Conservation (phyloP, 2,329 filamentous ascomycete species). For the Sarocladium kiliense region DNA sequence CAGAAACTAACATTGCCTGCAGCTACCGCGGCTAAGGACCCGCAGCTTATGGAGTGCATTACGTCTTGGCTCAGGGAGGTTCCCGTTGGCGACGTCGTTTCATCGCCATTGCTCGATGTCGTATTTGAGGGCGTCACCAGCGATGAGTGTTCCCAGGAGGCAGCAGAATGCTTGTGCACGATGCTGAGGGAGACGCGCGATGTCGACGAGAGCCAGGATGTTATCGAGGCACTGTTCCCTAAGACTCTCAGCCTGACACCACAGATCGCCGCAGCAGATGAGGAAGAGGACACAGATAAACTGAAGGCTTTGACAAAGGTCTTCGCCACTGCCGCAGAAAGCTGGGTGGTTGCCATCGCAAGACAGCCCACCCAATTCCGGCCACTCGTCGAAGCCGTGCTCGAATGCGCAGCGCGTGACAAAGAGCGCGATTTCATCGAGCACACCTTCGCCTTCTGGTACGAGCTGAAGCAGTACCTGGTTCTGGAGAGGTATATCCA, state of each 20-base stretch:
- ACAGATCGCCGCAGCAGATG: constrained; percentile 68
- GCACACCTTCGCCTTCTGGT: constrained; percentile 96
- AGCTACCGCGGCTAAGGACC: constrained; percentile 78
- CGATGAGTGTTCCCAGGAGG: constrained; percentile 76
- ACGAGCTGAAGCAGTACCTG: constrained; percentile 94
- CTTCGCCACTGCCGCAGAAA: constrained; percentile 87
- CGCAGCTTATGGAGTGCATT: constrained; percentile 88
- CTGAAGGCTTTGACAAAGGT: constrained; percentile 87
- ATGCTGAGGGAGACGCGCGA: constrained; percentile 90
- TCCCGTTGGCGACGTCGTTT: constrained; percentile 74
- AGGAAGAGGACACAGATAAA: constrained; percentile 76
- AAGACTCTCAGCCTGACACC: constrained; percentile 71
- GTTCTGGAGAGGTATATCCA: constrained; percentile 85
- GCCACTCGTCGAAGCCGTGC: constrained; percentile 77
- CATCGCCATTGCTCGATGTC: constrained; percentile 76
- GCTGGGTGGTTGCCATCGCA: constrained; percentile 90
- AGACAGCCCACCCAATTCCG: constrained; percentile 78
- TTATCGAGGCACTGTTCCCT: constrained; percentile 79
- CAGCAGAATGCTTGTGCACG: constrained; percentile 86
- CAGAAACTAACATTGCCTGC: constrained; percentile 16
- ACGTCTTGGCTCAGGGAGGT: constrained; percentile 96
- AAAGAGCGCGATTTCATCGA: constrained; percentile 87
- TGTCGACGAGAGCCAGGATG: constrained; percentile 80
- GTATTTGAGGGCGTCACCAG: constrained; percentile 72
- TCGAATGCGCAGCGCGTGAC: constrained; percentile 88